Evolutionary conservation across 768 basidiomycete genomes (phyloP).

Genomic region (Mycena olivaceomarginata): DNA sequence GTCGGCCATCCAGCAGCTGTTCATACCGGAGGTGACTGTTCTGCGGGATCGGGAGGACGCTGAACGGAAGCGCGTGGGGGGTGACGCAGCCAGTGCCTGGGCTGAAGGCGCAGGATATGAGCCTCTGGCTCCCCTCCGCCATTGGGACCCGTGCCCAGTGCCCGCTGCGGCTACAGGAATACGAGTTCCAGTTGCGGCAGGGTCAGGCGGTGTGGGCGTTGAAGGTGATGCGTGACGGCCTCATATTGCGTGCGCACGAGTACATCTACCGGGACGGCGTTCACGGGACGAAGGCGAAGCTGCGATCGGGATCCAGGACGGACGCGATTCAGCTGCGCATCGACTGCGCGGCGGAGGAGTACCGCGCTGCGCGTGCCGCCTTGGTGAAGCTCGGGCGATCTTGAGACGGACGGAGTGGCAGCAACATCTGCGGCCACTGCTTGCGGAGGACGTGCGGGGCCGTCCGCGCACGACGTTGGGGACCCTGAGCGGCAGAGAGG

Average conservation of each 20-base stretch:
- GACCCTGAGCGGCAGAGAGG: neutral
- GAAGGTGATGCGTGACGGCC: neutral
- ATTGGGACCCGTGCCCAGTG: neutral
- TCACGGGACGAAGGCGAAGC: no score
- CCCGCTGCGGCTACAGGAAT: no score
- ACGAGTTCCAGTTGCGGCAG: neutral
- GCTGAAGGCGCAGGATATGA: neutral
- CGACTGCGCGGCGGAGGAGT: constrained; percentile 36
- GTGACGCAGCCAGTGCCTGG: no score
- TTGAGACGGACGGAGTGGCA: neutral
- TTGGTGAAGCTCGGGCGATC: neutral
- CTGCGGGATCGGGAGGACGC: neutral
- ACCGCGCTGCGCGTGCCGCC: constrained; percentile 32
- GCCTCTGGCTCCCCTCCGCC: neutral
- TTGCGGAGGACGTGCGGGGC: neutral
- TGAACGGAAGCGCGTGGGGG: neutral
- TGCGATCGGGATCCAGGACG: constrained; percentile 23
- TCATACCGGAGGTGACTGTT: neutral
- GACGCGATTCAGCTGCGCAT: constrained; percentile 40
- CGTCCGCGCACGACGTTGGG: neutral
- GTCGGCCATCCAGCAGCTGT: neutral
- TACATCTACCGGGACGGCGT: no score
- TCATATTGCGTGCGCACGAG: no score
- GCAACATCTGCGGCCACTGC: neutral
- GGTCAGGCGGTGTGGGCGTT: neutral